phyloP scores from a whole-genome alignment of 805 yeast genomes.

The Nakazawaea pomicola region DNA sequence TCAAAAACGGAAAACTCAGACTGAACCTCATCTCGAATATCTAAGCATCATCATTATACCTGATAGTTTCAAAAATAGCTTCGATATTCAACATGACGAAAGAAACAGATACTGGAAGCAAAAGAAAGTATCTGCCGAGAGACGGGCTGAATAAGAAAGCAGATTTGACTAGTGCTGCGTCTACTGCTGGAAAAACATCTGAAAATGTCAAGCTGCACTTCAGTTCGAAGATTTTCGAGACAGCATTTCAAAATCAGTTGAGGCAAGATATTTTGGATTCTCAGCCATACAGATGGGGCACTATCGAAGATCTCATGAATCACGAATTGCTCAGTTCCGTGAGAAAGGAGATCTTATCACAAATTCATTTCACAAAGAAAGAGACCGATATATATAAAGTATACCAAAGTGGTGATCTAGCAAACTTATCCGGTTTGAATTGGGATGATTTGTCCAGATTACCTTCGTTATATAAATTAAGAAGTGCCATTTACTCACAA shows the following conservation, averaged over 20 bases:
- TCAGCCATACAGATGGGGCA: constrained; percentile 88
- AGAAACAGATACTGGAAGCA: not conserved
- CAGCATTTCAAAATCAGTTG: constrained; percentile 33
- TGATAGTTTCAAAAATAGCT: no score
- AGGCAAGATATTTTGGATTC: constrained; percentile 44
- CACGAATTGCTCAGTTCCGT: constrained; percentile 76
- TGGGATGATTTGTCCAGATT: constrained; percentile 67
- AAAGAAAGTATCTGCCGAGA: constrained; percentile 3
- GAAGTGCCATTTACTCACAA: constrained; percentile 85
- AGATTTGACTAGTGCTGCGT: not conserved
- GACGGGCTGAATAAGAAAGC: not conserved
- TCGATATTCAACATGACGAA: no score
- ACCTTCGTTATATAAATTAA: constrained; percentile 68
- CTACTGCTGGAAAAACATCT: no score
- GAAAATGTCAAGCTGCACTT: constrained; percentile 32
- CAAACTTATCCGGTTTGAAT: constrained; percentile 83
- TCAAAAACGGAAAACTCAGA: not conserved
- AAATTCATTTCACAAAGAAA: constrained; percentile 87
- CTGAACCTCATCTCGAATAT: constrained; percentile 7
- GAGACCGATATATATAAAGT: constrained; percentile 97
- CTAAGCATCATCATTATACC: no score
- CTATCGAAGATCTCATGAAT: constrained; percentile 66
- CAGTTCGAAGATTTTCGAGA: constrained; percentile 42
- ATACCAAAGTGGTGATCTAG: constrained; percentile 84
- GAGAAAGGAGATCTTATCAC: constrained; percentile 73